Percentiles rank a stretch among this genome's conserved stretches.
Conservation (phyloP, 495 filamentous ascomycete species). For the Chaetomium tenue region DNA sequence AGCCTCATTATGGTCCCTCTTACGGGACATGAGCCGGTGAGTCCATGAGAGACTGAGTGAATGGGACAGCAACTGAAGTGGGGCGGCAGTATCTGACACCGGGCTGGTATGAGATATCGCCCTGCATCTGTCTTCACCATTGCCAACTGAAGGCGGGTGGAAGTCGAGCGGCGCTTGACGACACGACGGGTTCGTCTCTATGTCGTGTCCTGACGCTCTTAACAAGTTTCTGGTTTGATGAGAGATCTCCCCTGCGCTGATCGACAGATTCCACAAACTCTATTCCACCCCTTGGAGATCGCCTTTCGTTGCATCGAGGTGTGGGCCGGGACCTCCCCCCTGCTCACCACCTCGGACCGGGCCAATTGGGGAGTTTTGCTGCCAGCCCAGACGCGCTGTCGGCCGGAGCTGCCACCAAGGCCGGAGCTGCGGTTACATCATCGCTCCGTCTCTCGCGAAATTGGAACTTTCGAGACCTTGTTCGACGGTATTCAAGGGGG, state of each 20-base stretch:
- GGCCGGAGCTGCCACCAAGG: background rate
- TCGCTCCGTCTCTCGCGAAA: background rate
- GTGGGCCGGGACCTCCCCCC: constrained; percentile 4
- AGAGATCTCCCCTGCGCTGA: constrained; percentile 31
- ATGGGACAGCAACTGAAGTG: background rate
- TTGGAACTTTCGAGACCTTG: constrained; percentile 4
- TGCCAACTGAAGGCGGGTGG: background rate
- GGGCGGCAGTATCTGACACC: background rate
- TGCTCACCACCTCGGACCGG: background rate
- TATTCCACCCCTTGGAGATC: constrained; percentile 24
- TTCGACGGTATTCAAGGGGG: background rate
- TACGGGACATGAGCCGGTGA: background rate
- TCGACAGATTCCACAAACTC: constrained; percentile 34
- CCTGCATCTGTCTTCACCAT: background rate
- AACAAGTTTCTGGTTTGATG: constrained; percentile 13
- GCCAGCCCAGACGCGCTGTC: background rate
- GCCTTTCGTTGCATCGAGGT: constrained; percentile 16
- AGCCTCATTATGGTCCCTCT: background rate
- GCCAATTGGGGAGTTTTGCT: constrained; percentile 8
- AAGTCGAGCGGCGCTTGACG: background rate
- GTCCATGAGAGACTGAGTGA: background rate
- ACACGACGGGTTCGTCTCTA: background rate
- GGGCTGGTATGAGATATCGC: constrained; percentile 1
- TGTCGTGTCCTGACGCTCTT: background rate
- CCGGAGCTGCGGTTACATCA: constrained; percentile 8